Evolutionary conservation across 2,329 filamentous ascomycete species (phyloP), one percentile per base, ranked within the genome.

Genomic region (Knoxdaviesia capensis): DNA sequence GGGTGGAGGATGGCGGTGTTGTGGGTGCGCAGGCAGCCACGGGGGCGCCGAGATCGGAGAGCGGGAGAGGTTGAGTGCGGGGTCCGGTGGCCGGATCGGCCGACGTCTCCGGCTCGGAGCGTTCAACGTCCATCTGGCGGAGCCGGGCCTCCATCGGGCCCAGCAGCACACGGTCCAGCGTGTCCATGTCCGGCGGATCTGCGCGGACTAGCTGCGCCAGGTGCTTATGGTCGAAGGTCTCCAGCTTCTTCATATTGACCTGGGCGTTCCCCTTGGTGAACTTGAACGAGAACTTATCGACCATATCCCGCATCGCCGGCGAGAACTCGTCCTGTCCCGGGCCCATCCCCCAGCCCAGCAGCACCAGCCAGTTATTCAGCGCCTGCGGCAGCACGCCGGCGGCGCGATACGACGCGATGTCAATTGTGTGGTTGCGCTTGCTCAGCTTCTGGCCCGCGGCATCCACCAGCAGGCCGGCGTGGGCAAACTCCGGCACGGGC

Each of bases 191-290:
- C 8, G 43, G 39, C 9, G 43, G 39, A 29, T 48, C 40, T 11
- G 44, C 44, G 36, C 48, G 48, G 36, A 62, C 49, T 30, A 61
- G 52, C 5, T 55, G 50, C 31, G 54, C 55, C 11, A 56, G 50
- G 53, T 88, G 83, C 39, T 72, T 69, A 50, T 71, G 74, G 53
- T 94, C 84, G 40, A 96, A 69, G 56, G 77, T 84, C 50, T 74
- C 70, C 10, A 96, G 68, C 54, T 96, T 98, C 40, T 77, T 74
- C 41, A 78, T 71, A 20, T 80, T 76, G 11, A 94, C 83, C 9
- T 80, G 79, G 6, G 87, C 84, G 55, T 94, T 87, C 7, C 88
- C 88, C 51, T 80, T 83, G 3, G 86, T 96, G 59, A 94, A 92
- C 53, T 85, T 86, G 48, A 93, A 68, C 38, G 77, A 75, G 54